Evolutionary conservation across 2,329 filamentous ascomycete species (phyloP).

Genomic region (Microdochium paspali): DNA sequence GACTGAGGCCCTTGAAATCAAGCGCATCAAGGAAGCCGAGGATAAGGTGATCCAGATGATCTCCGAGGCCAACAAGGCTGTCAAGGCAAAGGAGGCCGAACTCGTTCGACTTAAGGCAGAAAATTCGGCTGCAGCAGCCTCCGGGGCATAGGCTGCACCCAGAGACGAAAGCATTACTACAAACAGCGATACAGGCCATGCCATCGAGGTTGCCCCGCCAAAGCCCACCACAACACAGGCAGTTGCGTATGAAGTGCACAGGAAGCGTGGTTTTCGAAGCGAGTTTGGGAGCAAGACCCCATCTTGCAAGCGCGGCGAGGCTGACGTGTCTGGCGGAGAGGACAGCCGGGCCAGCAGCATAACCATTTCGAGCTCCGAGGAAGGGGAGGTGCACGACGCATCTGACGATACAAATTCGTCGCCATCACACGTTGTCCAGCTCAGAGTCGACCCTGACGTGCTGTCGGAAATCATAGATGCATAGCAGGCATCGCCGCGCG

Average conservation of each 20-base stretch:
- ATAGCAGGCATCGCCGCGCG: too few species aligned
- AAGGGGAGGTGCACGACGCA: too few species aligned
- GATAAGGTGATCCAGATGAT: conserved; percentile 53
- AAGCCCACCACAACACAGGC: neutral
- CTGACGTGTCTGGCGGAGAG: too few species aligned
- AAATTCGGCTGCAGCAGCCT: conserved; percentile 33
- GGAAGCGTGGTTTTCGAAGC: neutral
- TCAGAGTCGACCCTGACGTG: too few species aligned
- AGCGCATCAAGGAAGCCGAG: conserved; percentile 53
- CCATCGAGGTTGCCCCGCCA: too few species aligned
- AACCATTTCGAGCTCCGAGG: too few species aligned
- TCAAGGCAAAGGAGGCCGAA: conserved; percentile 55
- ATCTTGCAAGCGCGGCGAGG: too few species aligned
- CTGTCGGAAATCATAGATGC: too few species aligned
- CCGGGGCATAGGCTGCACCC: conserved; percentile 14
- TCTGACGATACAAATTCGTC: too few species aligned
- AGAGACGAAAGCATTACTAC: neutral
- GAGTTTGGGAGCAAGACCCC: too few species aligned
- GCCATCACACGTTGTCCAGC: too few species aligned
- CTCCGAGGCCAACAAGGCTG: conserved; percentile 46
- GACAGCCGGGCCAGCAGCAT: too few species aligned
- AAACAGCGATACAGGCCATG: neutral
- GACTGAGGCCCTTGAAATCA: conserved; percentile 55
- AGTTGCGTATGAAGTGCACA: neutral
- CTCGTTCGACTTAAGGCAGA: conserved; percentile 52